Percentiles rank a stretch among this genome's conserved stretches.
Conservation (phyloP, 2,329 filamentous ascomycete genomes). For the Penicillium sp. region DNA sequence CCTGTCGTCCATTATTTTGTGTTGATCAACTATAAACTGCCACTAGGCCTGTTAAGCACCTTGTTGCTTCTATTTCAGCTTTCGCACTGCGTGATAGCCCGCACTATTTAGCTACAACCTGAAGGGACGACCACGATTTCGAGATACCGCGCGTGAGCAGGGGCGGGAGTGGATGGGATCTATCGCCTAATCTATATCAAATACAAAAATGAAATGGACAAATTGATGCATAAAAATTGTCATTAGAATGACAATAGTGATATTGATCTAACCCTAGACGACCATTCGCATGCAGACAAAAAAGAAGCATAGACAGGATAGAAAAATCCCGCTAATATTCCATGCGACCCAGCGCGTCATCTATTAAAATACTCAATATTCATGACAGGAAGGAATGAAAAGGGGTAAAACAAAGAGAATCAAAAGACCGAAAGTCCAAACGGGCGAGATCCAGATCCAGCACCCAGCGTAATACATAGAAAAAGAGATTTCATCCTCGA, state of each 20-base stretch:
- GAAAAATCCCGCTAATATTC: background rate
- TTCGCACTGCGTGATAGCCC: no score
- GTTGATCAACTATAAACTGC: no score
- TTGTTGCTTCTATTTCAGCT: no score
- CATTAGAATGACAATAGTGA: conserved; percentile 3
- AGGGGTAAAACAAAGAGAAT: conserved; percentile 11
- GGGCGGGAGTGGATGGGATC: background rate
- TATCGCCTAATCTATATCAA: background rate
- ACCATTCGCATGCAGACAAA: conserved; percentile 8
- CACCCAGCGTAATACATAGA: conserved; percentile 2
- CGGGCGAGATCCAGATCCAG: conserved; percentile 1
- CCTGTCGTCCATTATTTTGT: no score
- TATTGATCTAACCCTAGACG: conserved; percentile 17
- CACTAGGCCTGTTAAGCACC: no score
- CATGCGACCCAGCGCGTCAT: conserved; percentile 25
- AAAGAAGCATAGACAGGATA: background rate
- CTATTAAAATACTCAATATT: conserved; percentile 19
- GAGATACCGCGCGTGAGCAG: no score
- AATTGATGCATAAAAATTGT: background rate
- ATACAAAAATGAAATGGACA: background rate
- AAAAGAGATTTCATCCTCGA: background rate
- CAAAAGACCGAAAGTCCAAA: conserved; percentile 19
- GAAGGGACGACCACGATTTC: no score
- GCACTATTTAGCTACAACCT: no score
- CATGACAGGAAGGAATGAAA: conserved; percentile 2